These are phyloP conservation scores for Cymbomonas tetramitiformis DNA, from an alignment of 139 green algal species.

Conservation along the genomic window DNA sequence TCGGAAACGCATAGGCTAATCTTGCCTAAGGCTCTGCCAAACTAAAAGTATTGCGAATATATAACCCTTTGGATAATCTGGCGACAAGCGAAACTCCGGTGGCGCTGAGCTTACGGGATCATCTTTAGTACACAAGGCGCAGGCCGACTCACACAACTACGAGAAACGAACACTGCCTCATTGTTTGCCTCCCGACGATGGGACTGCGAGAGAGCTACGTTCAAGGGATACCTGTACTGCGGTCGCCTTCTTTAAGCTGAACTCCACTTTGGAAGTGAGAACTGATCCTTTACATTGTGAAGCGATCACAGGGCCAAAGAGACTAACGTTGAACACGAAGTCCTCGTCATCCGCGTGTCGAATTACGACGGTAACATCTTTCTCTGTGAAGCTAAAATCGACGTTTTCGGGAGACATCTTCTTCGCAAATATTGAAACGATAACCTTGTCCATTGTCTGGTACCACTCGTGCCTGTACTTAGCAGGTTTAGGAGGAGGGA, in stretches of 20 bases:
- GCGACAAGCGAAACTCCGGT: not conserved
- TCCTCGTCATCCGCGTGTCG: not conserved
- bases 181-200: not conserved
- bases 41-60: too few relatives aligned
- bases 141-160: not conserved
- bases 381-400: not conserved
- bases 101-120: not conserved
- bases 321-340: not conserved
- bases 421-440: not conserved
- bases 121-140: not conserved
- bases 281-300: not conserved
- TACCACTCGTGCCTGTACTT: constrained; percentile 8
- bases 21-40: too few relatives aligned
- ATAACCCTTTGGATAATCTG: not conserved
- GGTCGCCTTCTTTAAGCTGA: not conserved
- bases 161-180: not conserved
- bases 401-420: not conserved
- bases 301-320: not conserved
- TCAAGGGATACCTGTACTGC: too few relatives aligned
- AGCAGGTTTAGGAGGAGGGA: not conserved
- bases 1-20: too few relatives aligned
- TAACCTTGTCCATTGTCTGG: not conserved
- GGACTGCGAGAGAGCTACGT: too few relatives aligned
- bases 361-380: not conserved
- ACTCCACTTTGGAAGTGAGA: not conserved